These are phyloP conservation scores for Paxillus involutus DNA, from an alignment of 768 basidiomycete genomes.

Conservation along the genomic window DNA sequence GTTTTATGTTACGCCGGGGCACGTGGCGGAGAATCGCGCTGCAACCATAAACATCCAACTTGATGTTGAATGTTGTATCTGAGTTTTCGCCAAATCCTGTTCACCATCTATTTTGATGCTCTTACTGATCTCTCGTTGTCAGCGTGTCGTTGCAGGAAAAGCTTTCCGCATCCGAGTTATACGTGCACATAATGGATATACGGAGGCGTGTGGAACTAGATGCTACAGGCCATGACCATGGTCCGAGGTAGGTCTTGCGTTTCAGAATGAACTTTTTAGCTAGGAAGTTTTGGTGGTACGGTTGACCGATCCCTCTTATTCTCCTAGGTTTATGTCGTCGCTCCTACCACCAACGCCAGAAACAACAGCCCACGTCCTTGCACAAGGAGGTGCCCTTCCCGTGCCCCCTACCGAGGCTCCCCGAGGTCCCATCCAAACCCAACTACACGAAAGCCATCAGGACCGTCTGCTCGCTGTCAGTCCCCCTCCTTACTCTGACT, in stretches of 20 bases:
- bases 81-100: too few relatives aligned
- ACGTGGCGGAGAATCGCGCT: background rate
- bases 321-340: conserved; percentile 59
- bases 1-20: background rate
- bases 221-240: conserved; percentile 34
- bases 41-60: background rate
- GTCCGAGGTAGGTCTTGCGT: conserved; percentile 13
- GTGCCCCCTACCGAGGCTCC: conserved; percentile 1
- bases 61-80: too few relatives aligned
- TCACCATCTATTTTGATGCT: background rate
- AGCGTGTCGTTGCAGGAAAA: conserved; percentile 86
- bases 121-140: conserved; percentile 11
- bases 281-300: too few relatives aligned
- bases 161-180: conserved; percentile 67
- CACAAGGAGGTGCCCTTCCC: conserved; percentile 53
- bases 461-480: background rate
- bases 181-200: conserved; percentile 68
- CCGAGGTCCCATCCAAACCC: background rate
- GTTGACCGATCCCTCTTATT: background rate
- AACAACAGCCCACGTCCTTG: conserved; percentile 65
- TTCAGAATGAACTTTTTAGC: too few relatives aligned
- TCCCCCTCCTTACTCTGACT: background rate
- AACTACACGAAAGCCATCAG: background rate
- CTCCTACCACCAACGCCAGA: conserved; percentile 76
- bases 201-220: conserved; percentile 76